Evolutionary conservation across 2,329 filamentous ascomycete genomes (phyloP).

Genomic region (Verticillium zaregamsianum): DNA sequence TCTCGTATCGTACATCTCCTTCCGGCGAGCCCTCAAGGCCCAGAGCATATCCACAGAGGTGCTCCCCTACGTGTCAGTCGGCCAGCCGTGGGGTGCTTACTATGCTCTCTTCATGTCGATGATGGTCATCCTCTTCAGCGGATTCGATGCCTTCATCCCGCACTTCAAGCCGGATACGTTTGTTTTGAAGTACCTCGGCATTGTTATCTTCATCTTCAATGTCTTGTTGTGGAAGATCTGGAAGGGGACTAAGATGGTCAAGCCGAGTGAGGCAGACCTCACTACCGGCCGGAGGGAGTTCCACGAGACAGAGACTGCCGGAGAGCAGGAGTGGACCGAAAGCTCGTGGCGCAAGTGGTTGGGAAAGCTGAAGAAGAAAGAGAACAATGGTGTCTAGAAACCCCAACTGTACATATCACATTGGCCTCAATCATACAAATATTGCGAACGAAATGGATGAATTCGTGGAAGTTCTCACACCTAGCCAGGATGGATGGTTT

Average conservation of each 20-base stretch:
- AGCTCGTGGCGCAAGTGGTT: background rate
- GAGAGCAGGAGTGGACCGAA: background rate
- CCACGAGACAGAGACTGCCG: conserved; percentile 6
- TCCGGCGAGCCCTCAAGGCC: conserved; percentile 29
- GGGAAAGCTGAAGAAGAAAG: background rate
- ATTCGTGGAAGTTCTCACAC: too few species aligned
- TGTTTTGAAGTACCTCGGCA: conserved; percentile 50
- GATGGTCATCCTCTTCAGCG: conserved; percentile 55
- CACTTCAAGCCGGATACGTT: conserved; percentile 60
- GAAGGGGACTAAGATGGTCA: conserved; percentile 51
- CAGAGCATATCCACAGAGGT: conserved; percentile 27
- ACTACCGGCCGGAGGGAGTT: conserved; percentile 39
- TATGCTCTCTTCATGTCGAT: conserved; percentile 32
- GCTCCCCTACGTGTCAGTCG: conserved; percentile 31
- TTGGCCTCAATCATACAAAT: too few species aligned
- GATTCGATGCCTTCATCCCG: conserved; percentile 59
- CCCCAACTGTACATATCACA: too few species aligned
- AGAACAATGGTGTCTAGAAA: too few species aligned
- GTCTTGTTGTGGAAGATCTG: conserved; percentile 60
- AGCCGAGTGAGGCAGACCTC: conserved; percentile 52
- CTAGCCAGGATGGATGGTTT: too few species aligned
- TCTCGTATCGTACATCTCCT: conserved; percentile 32
- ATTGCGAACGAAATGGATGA: too few species aligned
- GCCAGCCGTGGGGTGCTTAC: conserved; percentile 22
- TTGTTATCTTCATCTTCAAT: conserved; percentile 46